Evolutionary conservation across 2,329 filamentous ascomycete genomes (phyloP).

Genomic region (Colletotrichum falcatum): DNA sequence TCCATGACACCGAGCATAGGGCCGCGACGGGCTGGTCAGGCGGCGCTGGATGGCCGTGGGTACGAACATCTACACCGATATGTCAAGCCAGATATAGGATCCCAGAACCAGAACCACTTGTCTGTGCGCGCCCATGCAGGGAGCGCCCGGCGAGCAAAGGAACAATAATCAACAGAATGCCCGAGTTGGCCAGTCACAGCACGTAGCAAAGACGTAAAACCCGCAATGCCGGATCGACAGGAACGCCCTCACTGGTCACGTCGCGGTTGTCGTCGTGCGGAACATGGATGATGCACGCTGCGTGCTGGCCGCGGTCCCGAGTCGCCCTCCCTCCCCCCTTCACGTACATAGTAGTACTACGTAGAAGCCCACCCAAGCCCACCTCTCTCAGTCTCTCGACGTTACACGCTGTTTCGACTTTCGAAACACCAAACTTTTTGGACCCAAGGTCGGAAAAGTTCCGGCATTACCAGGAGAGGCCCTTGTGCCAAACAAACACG

Average conservation of each 20-base stretch:
- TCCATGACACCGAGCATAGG: neutral
- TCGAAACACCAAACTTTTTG: conserved; percentile 31
- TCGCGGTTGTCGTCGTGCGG: neutral
- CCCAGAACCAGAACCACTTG: neutral
- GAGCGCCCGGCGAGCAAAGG: neutral
- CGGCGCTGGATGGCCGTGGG: no score
- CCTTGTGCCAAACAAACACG: neutral
- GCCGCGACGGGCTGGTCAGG: neutral
- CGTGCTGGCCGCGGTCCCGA: neutral
- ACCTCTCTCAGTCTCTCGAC: neutral
- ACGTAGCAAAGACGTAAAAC: no score
- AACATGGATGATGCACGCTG: neutral
- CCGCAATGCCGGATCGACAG: neutral
- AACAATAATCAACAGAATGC: neutral
- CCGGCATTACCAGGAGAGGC: neutral
- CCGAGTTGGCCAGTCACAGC: no score
- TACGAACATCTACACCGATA: no score
- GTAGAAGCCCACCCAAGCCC: neutral
- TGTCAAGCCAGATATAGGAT: neutral
- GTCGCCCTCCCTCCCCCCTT: no score
- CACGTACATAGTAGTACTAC: no score
- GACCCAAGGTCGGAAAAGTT: neutral
- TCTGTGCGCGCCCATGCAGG: conserved; percentile 1
- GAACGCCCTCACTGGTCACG: neutral
- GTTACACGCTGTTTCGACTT: conserved; percentile 4